Percentiles rank a stretch among this genome's conserved stretches.
phyloP scores from a whole-genome alignment of 2,329 filamentous ascomycete species.

The Botrytis tulipae region DNA sequence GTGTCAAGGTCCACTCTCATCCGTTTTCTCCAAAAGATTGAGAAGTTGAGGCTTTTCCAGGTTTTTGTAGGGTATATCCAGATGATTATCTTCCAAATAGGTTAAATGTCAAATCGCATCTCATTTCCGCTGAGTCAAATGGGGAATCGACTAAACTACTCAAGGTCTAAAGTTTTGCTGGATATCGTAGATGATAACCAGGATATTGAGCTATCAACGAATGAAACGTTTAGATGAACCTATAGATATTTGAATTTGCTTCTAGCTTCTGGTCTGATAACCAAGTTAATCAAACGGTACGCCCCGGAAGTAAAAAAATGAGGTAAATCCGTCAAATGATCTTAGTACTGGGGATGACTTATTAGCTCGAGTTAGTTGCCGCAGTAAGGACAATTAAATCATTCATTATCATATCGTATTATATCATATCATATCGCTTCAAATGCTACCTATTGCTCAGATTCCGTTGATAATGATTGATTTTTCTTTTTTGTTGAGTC shows the following conservation, averaged over 20 bases:
- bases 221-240: neutral
- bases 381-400: conserved; percentile 9
- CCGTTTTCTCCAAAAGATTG: conserved; percentile 8
- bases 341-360: neutral
- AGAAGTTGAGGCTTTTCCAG: conserved; percentile 15
- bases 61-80: neutral
- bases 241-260: conserved; percentile 6
- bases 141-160: conserved; percentile 2
- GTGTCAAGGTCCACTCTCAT: conserved; percentile 19
- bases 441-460: neutral
- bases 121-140: conserved; percentile 15
- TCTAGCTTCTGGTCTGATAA: neutral
- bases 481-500: neutral
- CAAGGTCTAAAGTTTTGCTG: conserved; percentile 11
- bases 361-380: neutral
- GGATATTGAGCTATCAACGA: neutral
- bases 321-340: conserved; percentile 18
- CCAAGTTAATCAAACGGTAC: conserved; percentile 5
- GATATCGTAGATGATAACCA: conserved; percentile 3
- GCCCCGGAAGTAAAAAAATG: conserved; percentile 6
- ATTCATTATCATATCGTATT: neutral
- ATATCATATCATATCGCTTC: neutral
- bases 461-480: neutral
- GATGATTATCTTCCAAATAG: conserved; percentile 1
- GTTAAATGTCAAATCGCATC: conserved; percentile 12